Base-by-base conservation (phyloP, 768 basidiomycete genomes). In the Trametes coccinea region DNA sequence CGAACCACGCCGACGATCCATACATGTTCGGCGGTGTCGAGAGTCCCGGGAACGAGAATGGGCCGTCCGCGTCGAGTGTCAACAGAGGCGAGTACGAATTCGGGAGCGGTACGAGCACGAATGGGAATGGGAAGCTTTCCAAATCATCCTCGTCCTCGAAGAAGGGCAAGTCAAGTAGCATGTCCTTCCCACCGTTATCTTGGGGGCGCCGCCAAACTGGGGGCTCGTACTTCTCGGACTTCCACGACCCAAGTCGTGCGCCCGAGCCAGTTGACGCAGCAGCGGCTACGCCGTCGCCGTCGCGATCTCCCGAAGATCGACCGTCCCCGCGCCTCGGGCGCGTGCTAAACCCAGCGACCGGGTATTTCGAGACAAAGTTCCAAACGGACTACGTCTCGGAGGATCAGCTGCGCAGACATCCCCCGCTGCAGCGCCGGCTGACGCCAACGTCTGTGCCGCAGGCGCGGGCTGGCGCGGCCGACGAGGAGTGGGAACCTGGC, bases 1-100 rank as follows among this genome's bases (percentile, higher is more conserved):
- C 70, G 46, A 74, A 69, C 22, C 72, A 74, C 13, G 59, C 59
- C 5, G 66, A 66, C 17, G 65, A 59, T 14, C 67, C 66, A 7
- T 93, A 93, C 73, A 79, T 78, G 14, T 93, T 93, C 62, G 78
- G 79, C 31, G 77, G 82, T n/a, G 61, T 79, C n/a, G 76, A 74
- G 47, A 83, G 78, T 59, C 76, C 82, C 29, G 73, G 74, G 30
- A 10, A 69, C 52, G 72, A 71, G 48, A 73, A 69, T 9, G 59
- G 59, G 22, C 60, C 66, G 10, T 59, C 51, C 6, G 10, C 49
- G 16, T 4, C 49, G 46, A 16, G 45, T 14, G 56, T 34, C 8
- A 40, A 43, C 34, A 37, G 40, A 2, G 49, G 30, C 10, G 31
- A 41, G 53, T 56, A 56, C 31, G 30, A 47, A n/a, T 46, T 53